Evolutionary conservation across 1,284 basidiomycete species (phyloP), one percentile per base, ranked within the genome.

Genomic region (Trichosporon sp.): DNA sequence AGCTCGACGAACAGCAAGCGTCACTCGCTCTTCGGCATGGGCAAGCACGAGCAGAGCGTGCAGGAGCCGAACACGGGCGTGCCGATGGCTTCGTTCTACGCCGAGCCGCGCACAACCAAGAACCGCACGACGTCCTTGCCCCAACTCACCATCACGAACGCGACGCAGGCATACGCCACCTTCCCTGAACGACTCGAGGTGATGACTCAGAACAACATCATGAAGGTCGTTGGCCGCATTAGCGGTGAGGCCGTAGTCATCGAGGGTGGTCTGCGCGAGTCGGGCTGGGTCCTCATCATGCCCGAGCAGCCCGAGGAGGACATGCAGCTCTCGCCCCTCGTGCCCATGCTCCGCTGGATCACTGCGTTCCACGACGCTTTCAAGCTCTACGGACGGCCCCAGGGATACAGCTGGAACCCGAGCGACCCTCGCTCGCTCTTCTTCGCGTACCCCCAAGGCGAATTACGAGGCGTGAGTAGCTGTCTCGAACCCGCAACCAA

Each of bases 151-250:
- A 76, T 85, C 7, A 83, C 80, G 8, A 76, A 80, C 68, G 79
- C 84, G 35, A 79, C 80, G 8, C 84, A 85, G 75, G 78, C 80
- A 75, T 96, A 95, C 79, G 93, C 93, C 2, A 92, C 97, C 4
- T 98, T 95, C 82, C 95, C 95, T 1, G 95, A 97, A 80, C 88
- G 92, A n/a, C 92, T 93, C n/a, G 92, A 94, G 76, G 85, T 96
- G 72, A 94, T 97, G 80, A 90, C 88, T 71, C 87, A 90, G 76
- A 94, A 92, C 76, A 94, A 93, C 4, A 85, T 97, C 74, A 90
- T 96, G 84, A 97, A 97, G 82, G 81, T 96, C 10, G 93, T 96
- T 77, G 94, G 92, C 19, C 84, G 86, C 35, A 87, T 96, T 68
- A 91, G 91, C 2, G 90, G 91, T 46, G 92, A 94, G 77, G 91